Percentiles rank a stretch among this genome's conserved stretches.
These are phyloP conservation scores for Microsporum canis DNA, from an alignment of 2,329 filamentous ascomycete genomes.

Conservation along the genomic window DNA sequence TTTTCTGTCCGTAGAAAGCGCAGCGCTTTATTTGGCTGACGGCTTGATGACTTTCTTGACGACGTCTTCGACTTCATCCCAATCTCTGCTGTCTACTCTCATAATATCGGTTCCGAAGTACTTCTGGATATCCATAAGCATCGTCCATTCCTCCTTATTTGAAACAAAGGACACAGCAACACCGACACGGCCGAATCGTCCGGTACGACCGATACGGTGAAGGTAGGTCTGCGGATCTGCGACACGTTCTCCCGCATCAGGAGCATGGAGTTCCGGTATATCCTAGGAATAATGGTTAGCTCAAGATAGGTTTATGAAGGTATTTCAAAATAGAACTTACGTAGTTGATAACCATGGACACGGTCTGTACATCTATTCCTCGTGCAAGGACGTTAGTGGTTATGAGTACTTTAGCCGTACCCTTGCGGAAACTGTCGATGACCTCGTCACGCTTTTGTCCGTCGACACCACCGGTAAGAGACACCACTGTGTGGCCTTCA, in stretches of 20 bases:
- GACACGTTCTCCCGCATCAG: slow-evolving; percentile 47
- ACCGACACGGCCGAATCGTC: slow-evolving; percentile 90
- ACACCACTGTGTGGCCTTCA: slow-evolving; percentile 86
- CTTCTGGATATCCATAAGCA: slow-evolving; percentile 65
- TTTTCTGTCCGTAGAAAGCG: not conserved
- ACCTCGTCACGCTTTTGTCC: slow-evolving; percentile 71
- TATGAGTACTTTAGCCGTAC: slow-evolving; percentile 88
- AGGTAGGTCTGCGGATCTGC: slow-evolving; percentile 93
- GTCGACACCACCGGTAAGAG: slow-evolving; percentile 79
- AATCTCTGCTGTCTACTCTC: slow-evolving; percentile 72
- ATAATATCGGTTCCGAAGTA: slow-evolving; percentile 74
- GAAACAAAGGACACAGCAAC: slow-evolving; percentile 93
- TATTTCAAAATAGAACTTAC: slow-evolving; percentile 28
- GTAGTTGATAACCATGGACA: slow-evolving; percentile 99
- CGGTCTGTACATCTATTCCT: slow-evolving; percentile 82
- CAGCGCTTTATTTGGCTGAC: not conserved
- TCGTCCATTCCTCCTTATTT: slow-evolving; percentile 67
- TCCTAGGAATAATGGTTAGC: slow-evolving; percentile 33
- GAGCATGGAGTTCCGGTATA: slow-evolving; percentile 55
- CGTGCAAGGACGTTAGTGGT: slow-evolving; percentile 94
- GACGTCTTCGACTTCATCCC: slow-evolving; percentile 76
- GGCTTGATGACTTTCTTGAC: slow-evolving; percentile 71
- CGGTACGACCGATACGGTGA: slow-evolving; percentile 93
- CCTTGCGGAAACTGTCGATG: slow-evolving; percentile 74
- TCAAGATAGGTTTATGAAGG: not conserved